These are phyloP conservation scores for Suillus spraguei DNA, from an alignment of 768 basidiomycete genomes.

Conservation along the genomic window DNA sequence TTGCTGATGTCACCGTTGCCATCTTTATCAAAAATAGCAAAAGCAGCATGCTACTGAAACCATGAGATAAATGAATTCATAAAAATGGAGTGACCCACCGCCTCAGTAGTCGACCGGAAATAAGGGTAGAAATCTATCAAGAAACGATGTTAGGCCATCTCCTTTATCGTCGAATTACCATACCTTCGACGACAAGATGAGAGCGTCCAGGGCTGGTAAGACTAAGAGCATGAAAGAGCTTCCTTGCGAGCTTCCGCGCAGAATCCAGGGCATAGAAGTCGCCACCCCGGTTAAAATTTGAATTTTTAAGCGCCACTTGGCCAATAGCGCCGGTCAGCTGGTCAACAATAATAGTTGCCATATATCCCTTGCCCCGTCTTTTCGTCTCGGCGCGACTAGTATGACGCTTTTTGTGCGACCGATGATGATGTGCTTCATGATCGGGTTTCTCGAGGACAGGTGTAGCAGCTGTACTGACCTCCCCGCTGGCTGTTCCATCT, in stretches of 20 bases:
- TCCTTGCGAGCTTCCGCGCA: slow-evolving; percentile 66
- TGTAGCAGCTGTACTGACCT: slow-evolving; percentile 18
- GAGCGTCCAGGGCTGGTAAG: slow-evolving; percentile 59
- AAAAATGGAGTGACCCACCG: slow-evolving; percentile 40
- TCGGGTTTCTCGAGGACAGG: slow-evolving; percentile 19
- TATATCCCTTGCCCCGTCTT: slow-evolving; percentile 49
- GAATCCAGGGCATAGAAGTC: slow-evolving; percentile 61
- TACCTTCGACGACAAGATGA: slow-evolving; percentile 70
- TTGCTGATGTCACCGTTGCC: slow-evolving; percentile 82
- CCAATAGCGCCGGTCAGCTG: slow-evolving; percentile 66
- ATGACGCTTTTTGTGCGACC: slow-evolving; percentile 19
- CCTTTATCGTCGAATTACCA: neutral
- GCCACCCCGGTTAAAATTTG: slow-evolving; percentile 56
- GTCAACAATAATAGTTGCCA: slow-evolving; percentile 72
- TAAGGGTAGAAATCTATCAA: slow-evolving; percentile 74
- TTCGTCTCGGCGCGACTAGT: slow-evolving; percentile 35
- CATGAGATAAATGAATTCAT: slow-evolving; percentile 9
- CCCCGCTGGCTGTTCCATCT: slow-evolving; percentile 16
- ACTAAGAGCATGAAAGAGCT: slow-evolving; percentile 65
- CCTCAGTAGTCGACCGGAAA: slow-evolving; percentile 71
- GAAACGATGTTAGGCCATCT: slow-evolving; percentile 7
- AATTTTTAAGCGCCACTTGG: slow-evolving; percentile 70
- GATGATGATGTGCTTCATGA: slow-evolving; percentile 14
- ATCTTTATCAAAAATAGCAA: slow-evolving; percentile 75
- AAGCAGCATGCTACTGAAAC: slow-evolving; percentile 58